Evolutionary conservation across 2,329 filamentous ascomycete genomes (phyloP), one percentile per base, ranked within the genome.

Genomic region (Fusarium newnesense): DNA sequence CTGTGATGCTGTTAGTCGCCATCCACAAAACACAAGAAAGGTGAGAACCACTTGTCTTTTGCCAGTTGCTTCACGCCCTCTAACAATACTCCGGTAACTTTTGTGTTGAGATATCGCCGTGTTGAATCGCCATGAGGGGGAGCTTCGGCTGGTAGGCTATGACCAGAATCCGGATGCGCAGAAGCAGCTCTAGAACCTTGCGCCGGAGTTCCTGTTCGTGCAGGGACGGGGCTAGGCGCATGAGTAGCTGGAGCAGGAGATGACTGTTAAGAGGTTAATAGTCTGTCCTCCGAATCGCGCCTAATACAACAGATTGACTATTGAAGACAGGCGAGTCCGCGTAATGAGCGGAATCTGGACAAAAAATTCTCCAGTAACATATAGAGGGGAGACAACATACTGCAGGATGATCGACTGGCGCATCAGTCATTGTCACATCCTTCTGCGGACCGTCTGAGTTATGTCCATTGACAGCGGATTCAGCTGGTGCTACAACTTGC

Each of bases 11-110:
- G 47, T 79, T 58, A 78, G 68, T 46, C n/a, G 16, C 9, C 34
- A 28, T 50, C 46, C 11, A 9, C 21, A 26, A 40, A 26, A n/a
- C 37, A 19, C 9, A 42, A 13, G 24, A 13, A 16, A 43, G 21
- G 19, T 15, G 57, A 89, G 64, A 87, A 91, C 78, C 82, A 94
- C 92, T 92, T 89, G 46, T 94, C 91, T 74, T 89, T 90, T 9
- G 91, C 91, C 68, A 95, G 80, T 61, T 87, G 81, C 83, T 94
- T 94, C 91, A 95, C 93, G 30, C 92, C 93, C 76, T 94, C 92
- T 43, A 94, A 83, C 65, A 95, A 78, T 32, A 88, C 87, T 2
- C 89, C 89, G 1, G 92, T 93, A 44, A 95, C 88, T 76, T 91
- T 93, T 54, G 87, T 86, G 78, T 94, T 94, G 75, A 95, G 82